These are phyloP conservation scores for Aspergillus vadensis DNA, from an alignment of 2,329 filamentous ascomycete species.

Conservation along the genomic window DNA sequence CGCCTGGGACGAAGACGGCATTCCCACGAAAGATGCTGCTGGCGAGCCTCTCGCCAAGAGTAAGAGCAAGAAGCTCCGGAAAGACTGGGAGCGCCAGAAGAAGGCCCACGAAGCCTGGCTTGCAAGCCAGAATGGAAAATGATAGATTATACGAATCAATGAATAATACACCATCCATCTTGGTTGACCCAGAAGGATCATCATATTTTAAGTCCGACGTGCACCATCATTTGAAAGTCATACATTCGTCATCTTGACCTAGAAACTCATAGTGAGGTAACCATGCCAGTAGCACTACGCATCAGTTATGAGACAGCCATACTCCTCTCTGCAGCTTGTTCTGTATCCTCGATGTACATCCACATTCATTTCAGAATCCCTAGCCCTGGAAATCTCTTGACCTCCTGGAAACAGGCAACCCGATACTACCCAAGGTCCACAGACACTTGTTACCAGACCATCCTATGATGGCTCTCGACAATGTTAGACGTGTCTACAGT, in stretches of 20 bases:
- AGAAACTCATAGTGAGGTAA: not conserved
- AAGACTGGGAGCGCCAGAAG: slow-evolving; percentile 89
- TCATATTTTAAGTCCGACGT: not conserved
- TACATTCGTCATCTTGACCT: not conserved
- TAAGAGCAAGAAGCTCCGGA: slow-evolving; percentile 76
- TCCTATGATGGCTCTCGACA: not conserved
- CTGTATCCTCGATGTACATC: not conserved
- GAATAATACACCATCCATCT: slow-evolving; percentile 3
- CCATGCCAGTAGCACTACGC: not conserved
- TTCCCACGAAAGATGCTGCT: slow-evolving; percentile 75
- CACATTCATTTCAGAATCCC: not conserved
- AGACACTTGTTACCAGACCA: not conserved
- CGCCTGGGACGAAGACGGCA: slow-evolving; percentile 79
- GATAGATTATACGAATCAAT: slow-evolving; percentile 3
- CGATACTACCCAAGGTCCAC: not conserved
- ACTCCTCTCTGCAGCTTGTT: not conserved
- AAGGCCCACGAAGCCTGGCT: slow-evolving; percentile 51
- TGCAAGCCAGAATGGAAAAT: slow-evolving; percentile 17
- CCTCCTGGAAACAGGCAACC: not conserved
- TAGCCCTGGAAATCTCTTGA: not conserved
- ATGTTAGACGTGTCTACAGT: not conserved
- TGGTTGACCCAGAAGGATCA: slow-evolving; percentile 3
- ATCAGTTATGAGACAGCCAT: not conserved
- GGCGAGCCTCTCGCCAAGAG: slow-evolving; percentile 81
- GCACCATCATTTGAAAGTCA: not conserved